Conservation (phyloP, 306 rosid genomes). For the Phaseolus lunatus region DNA sequence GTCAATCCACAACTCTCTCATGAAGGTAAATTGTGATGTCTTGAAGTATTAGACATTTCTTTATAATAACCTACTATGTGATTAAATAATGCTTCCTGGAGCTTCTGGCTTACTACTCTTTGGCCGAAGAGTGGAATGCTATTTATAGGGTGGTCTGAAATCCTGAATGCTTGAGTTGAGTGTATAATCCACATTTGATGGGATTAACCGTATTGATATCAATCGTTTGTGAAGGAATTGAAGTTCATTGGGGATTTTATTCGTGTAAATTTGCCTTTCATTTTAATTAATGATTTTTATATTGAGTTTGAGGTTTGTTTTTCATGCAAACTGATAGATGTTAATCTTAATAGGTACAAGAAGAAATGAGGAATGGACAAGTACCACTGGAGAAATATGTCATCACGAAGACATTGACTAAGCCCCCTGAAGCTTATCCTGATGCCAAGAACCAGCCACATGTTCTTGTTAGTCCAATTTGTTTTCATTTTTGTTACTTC, state of each 20-base stretch:
- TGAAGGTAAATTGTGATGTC: conserved; percentile 64
- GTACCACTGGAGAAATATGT: conserved; percentile 85
- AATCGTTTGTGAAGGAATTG: conserved; percentile 24
- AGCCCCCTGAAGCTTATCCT: conserved; percentile 94
- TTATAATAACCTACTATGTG: conserved; percentile 20
- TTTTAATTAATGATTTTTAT: conserved; percentile 7
- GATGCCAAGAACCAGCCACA: conserved; percentile 99
- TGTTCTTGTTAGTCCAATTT: conserved; percentile 74
- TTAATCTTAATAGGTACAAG: conserved; percentile 70
- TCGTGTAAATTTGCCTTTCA: neutral
- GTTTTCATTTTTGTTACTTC: conserved; percentile 19
- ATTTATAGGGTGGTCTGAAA: neutral
- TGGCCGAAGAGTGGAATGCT: conserved; percentile 7
- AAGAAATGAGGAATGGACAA: conserved; percentile 89
- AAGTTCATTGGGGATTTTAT: conserved; percentile 10
- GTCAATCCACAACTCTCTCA: conserved; percentile 86
- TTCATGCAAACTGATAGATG: conserved; percentile 28
- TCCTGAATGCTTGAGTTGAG: conserved; percentile 32
- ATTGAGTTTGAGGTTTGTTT: conserved; percentile 33
- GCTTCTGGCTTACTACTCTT: conserved; percentile 27
- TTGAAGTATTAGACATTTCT: conserved; percentile 25
- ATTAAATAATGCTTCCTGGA: conserved; percentile 25
- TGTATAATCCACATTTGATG: conserved; percentile 31
- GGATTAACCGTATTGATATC: conserved; percentile 23
- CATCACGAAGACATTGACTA: conserved; percentile 91